These are phyloP conservation scores for Chaetoceros muelleri DNA, from an alignment of 108 stramenopile genomes.

Conservation along the genomic window DNA sequence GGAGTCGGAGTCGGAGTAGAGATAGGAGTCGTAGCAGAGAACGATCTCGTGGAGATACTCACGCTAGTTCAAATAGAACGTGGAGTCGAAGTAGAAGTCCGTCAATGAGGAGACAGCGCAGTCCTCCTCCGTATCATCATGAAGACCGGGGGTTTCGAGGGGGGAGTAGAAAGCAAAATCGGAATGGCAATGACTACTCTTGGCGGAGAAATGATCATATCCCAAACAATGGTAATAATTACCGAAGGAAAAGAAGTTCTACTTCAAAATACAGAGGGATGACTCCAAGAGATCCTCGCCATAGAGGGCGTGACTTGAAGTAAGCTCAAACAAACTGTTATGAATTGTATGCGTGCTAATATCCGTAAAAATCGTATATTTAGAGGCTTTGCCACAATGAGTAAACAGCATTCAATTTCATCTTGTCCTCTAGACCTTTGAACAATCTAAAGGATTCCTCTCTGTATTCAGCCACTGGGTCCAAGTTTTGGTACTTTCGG, in stretches of 20 bases:
- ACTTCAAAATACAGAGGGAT: not conserved
- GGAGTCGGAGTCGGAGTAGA: not conserved
- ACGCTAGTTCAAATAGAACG: not conserved
- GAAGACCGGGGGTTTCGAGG: too few relatives aligned
- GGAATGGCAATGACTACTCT: not conserved
- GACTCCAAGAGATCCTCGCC: not conserved
- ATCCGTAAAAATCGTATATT: not conserved
- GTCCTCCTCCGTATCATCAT: not conserved
- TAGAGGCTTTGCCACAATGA: conserved; percentile 74
- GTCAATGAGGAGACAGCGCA: not conserved
- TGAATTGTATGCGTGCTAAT: too few relatives aligned
- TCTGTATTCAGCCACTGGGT: conserved; percentile 72
- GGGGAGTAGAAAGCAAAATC: too few relatives aligned
- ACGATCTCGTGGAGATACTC: not conserved
- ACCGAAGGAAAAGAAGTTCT: not conserved
- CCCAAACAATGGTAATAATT: not conserved
- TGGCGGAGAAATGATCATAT: not conserved
- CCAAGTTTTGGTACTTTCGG: conserved; percentile 57
- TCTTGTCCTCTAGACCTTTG: conserved; percentile 65
- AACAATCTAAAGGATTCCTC: conserved; percentile 63
- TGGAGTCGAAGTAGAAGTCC: not conserved
- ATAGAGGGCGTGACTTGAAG: not conserved
- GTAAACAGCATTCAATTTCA: conserved; percentile 75
- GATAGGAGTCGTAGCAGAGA: not conserved
- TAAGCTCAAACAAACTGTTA: too few relatives aligned